These are phyloP conservation scores for Colletotrichum chrysophilum DNA, from an alignment of 2,329 filamentous ascomycete genomes.

Conservation along the genomic window DNA sequence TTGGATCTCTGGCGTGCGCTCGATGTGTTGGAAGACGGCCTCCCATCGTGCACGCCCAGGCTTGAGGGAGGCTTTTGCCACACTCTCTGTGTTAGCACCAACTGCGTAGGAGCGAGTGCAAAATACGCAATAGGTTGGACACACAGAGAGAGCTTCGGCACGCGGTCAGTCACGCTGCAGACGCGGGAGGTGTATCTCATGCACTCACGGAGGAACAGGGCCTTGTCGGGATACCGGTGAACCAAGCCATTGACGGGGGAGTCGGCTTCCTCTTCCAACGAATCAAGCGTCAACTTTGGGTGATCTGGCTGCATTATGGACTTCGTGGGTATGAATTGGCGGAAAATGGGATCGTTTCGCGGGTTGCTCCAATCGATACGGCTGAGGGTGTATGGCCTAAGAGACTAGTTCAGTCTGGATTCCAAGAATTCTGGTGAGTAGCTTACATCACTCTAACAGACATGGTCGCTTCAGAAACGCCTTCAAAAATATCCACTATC, in stretches of 20 bases:
- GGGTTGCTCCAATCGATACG: constrained; percentile 65
- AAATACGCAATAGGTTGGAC: constrained; percentile 67
- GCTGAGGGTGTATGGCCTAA: constrained; percentile 62
- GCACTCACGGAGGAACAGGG: constrained; percentile 62
- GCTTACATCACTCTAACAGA: constrained; percentile 60
- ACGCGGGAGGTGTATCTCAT: background rate
- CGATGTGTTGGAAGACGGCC: constrained; percentile 62
- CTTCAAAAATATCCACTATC: constrained; percentile 56
- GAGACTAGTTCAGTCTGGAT: background rate
- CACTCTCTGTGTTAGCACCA: constrained; percentile 57
- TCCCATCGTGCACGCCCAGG: constrained; percentile 54
- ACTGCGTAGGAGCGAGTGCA: constrained; percentile 67
- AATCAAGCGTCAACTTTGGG: constrained; percentile 58
- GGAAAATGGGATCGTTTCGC: constrained; percentile 62
- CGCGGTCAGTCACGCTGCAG: background rate
- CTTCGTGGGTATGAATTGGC: constrained; percentile 64
- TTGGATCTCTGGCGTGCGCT: constrained; percentile 49
- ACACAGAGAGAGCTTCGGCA: constrained; percentile 58
- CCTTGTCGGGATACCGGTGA: constrained; percentile 69
- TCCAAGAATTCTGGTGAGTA: background rate
- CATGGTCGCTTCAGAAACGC: constrained; percentile 62
- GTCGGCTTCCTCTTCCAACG: constrained; percentile 61
- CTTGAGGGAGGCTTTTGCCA: constrained; percentile 49
- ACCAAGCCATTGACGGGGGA: constrained; percentile 63
- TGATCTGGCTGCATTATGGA: constrained; percentile 61